phyloP scores from a whole-genome alignment of 2,329 filamentous ascomycete genomes.

The Ceratocystis ficicola region DNA sequence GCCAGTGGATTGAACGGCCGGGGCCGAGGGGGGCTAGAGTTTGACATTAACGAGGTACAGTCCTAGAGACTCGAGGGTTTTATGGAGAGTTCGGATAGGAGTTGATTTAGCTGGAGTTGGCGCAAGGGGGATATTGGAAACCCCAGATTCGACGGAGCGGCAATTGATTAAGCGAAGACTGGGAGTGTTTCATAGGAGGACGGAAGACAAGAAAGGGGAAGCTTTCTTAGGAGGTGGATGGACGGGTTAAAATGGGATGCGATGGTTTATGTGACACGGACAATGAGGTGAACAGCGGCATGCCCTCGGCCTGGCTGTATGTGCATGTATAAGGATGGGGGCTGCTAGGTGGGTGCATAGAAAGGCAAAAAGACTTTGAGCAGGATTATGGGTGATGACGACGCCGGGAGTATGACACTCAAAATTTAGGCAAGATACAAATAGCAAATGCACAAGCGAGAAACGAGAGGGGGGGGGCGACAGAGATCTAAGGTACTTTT shows the following conservation, averaged over 20 bases:
- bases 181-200: neutral
- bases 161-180: neutral
- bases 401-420: neutral
- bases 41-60: neutral
- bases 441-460: neutral
- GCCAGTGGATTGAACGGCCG: neutral
- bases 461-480: neutral
- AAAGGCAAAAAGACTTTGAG: neutral
- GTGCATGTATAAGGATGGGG: neutral
- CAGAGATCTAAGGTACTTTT: neutral
- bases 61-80: neutral
- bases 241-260: neutral
- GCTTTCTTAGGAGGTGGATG: neutral
- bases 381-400: constrained; percentile 7
- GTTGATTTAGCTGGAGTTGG: neutral
- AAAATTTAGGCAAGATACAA: neutral
- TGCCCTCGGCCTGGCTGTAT: neutral
- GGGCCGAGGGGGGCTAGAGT: neutral
- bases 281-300: neutral
- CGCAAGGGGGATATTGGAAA: neutral
- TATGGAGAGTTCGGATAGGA: neutral
- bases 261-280: no score
- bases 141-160: neutral
- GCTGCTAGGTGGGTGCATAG: neutral
- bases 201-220: neutral